phyloP scores from a whole-genome alignment of 1,139 yeast species.

The Geotrichum macrosporum region DNA sequence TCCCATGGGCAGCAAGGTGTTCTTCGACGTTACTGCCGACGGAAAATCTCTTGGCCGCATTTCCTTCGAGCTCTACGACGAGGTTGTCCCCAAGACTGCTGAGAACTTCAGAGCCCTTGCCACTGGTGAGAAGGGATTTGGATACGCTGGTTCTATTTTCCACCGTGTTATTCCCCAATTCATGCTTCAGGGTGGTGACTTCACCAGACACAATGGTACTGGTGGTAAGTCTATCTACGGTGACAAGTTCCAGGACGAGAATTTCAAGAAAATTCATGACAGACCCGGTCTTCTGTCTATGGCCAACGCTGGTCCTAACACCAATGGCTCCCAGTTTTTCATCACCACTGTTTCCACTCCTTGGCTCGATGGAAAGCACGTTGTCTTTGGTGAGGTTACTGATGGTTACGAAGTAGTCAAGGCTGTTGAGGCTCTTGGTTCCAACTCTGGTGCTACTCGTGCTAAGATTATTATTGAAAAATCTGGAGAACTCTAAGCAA shows the following conservation, averaged over 20 bases:
- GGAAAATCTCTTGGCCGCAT: slow-evolving; percentile 69
- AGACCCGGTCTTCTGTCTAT: slow-evolving; percentile 93
- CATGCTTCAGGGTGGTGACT: slow-evolving; percentile 99
- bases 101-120: slow-evolving; percentile 96
- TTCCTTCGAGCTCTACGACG: slow-evolving; percentile 80
- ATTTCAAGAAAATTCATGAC: slow-evolving; percentile 79
- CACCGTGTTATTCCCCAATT: slow-evolving; percentile 98
- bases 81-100: slow-evolving; percentile 95
- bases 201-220: slow-evolving; percentile 69
- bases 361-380: slow-evolving; percentile 99
- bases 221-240: slow-evolving; percentile 99
- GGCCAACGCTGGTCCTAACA: slow-evolving; percentile 99
- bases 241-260: slow-evolving; percentile 90
- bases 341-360: slow-evolving; percentile 93
- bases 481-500: slow-evolving; percentile 48
- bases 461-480: slow-evolving; percentile 74
- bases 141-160: slow-evolving; percentile 88
- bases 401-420: slow-evolving; percentile 90
- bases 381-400: slow-evolving; percentile 93
- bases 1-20: slow-evolving; percentile 50
- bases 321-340: slow-evolving; percentile 99
- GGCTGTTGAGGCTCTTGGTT: slow-evolving; percentile 84
- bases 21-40: slow-evolving; percentile 71
- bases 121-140: slow-evolving; percentile 97
- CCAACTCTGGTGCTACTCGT: slow-evolving; percentile 76